Base-by-base conservation (phyloP, 1,284 basidiomycete species). In the Ceratobasidium sp. region DNA sequence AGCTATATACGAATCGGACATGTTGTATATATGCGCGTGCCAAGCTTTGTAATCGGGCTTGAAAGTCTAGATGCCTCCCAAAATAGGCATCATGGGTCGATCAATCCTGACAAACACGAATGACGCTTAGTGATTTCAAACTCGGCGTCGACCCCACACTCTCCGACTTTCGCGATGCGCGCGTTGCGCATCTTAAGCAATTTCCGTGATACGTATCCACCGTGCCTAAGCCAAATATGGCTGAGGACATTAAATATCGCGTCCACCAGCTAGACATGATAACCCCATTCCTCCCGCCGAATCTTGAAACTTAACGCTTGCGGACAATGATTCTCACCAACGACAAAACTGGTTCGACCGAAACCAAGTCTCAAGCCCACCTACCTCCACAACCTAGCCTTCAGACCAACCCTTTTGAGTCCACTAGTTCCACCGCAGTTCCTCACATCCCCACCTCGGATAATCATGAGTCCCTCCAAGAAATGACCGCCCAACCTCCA, bases 311-410 rank as follows among this genome's bases (percentile, higher is more conserved):
- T 36, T 36, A 11, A 11, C 19, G 6, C 19, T 46, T 6, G 42
- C 42, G 16, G 4, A 46, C 30, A 7, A 54, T 54, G 52, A 54
- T 54, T 30, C 23, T 54, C 52, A 29, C 14, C 52, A 13, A 30
- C 29, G 11, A 54, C 23, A 54, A 54, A 33, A 30, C 52, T 13
- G 30, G 11, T 30, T 54, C 52, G 23, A 27, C 52, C 16, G 33
- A 36, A 36, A 36, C 11, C 33, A 4, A 46, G 16, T n/a, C 42
- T 46, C 42, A 46, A 46, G 16, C 42, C 5, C 6, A 46, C 4
- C 6, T 14, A 46, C 19, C 16, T 5, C 16, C 16, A 46, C 42
- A 46, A 14, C 6, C 14, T n/a, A n/a, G 16, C 16, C 6, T n/a
- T 14, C 6, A 16, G 5, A n/a, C 16, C 19, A n/a, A 21, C 16